phyloP scores from a whole-genome alignment of 352 stramenopile species.

The Pythium periplocum region DNA sequence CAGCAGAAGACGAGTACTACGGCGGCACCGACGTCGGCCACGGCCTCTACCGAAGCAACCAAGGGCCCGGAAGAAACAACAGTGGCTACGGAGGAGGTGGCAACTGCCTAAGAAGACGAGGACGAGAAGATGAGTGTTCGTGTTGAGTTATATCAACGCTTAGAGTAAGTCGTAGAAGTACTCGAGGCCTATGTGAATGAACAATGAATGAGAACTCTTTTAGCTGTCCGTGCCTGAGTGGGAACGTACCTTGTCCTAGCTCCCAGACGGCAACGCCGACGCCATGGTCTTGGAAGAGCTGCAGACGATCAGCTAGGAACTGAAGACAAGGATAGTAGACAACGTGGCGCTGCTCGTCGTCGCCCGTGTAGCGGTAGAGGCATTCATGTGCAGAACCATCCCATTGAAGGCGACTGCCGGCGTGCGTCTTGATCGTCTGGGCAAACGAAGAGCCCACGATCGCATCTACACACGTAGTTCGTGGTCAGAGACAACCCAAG shows the following conservation, averaged over 20 bases:
- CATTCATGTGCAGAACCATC: conserved; percentile 42
- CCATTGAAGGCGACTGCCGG: conserved; percentile 16
- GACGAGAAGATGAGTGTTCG: conserved; percentile 1
- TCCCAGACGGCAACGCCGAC: conserved; percentile 73
- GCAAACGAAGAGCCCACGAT: conserved; percentile 20
- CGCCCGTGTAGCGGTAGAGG: conserved; percentile 35
- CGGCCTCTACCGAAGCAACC: not conserved
- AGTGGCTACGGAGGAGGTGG: not conserved
- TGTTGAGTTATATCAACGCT: not conserved
- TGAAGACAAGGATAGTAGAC: conserved; percentile 82
- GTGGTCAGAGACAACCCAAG: too few relatives aligned
- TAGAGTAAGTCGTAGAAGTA: conserved; percentile 77
- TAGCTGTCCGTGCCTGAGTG: too few relatives aligned
- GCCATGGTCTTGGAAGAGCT: conserved; percentile 37
- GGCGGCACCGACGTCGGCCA: not conserved
- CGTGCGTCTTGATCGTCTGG: conserved; percentile 9
- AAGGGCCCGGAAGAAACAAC: not conserved
- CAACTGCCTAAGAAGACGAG: conserved; percentile 6
- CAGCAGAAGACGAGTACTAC: not conserved
- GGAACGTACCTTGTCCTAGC: conserved; percentile 63
- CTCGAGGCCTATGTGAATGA: conserved; percentile 28
- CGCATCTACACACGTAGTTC: conserved; percentile 9
- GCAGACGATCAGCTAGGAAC: conserved; percentile 64
- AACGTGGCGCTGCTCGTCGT: conserved; percentile 27
- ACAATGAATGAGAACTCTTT: too few relatives aligned